Base-by-base conservation (phyloP, 306 rosid genomes). In the Fragaria vesca region DNA sequence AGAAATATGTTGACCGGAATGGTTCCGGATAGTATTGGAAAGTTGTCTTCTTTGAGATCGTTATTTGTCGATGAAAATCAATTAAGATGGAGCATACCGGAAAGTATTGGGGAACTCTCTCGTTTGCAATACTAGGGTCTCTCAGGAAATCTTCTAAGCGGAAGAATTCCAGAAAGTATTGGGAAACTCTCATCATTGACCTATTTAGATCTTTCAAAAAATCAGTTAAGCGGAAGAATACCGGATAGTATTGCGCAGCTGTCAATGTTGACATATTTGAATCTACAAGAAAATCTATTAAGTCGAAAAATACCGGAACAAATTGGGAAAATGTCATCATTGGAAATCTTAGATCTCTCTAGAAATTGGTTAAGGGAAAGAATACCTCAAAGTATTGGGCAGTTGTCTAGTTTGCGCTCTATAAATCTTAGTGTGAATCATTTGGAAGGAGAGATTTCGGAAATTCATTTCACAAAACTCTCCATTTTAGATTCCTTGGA, bases 401-500 rank as follows among this genome's bases (percentile, higher is more conserved):
- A 34, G 46, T 4, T 58, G 65, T 58, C 6, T 0, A 3, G 0
- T 10, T 10, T 58, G 32, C 0, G 0, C 13, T 7, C 0, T 18
- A 2, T 57, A 9, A 21, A n/a, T 21, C 32, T 58, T 10, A 21
- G 32, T 1, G 21, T 8, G 32, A 58, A 58, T 58, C 15, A 3
- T 58, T 12, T 61, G 38, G 9, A 12, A 0, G 66, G 40, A 2
- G 66, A 1, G 18, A 26, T 61, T 61, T 61, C 40, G 0, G 20
- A 61, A 28, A 12, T 0, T 26, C 20, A 61, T 61, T 61, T 61
- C 17, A 12, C 66, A 61, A 26, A 28, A 11, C 38, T 61, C 8
- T 26, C 1, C 9, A 0, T 0, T 4, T 61, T 61, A 26, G 0
- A 1, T 4, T 0, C 0, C 0, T 4, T 61, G 8, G 40, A 12